Evolutionary conservation across 23 red algal genomes (phyloP).

Genomic region (Chondrus crispus): DNA sequence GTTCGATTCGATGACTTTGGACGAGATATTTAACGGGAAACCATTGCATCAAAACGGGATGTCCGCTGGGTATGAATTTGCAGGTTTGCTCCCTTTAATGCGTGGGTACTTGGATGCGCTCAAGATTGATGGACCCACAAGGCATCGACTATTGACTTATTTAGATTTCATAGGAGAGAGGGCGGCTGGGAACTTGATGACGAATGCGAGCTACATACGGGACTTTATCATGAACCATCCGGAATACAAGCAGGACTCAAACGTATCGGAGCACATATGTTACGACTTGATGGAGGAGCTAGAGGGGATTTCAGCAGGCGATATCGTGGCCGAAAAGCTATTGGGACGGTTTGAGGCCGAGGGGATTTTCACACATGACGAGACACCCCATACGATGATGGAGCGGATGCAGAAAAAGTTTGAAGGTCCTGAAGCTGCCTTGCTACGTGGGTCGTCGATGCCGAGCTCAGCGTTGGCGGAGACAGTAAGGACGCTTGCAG

Average conservation of each 20-base stretch:
- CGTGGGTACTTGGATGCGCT: slow-evolving; percentile 89
- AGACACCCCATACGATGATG: slow-evolving; percentile 50
- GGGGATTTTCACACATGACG: slow-evolving; percentile 34
- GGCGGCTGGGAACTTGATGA: slow-evolving; percentile 63
- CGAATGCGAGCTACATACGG: slow-evolving; percentile 81
- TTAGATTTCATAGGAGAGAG: slow-evolving; percentile 91
- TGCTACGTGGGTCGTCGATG: slow-evolving; percentile 49
- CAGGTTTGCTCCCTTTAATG: slow-evolving; percentile 88
- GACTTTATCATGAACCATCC: slow-evolving; percentile 87
- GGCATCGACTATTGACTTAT: slow-evolving; percentile 59
- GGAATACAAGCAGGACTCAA: slow-evolving; percentile 76
- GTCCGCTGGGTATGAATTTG: slow-evolving; percentile 60
- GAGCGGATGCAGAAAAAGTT: slow-evolving; percentile 56
- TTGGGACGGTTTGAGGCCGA: slow-evolving; percentile 67
- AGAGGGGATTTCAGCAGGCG: slow-evolving; percentile 64
- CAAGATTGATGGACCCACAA: slow-evolving; percentile 47
- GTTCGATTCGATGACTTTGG: slow-evolving; percentile 77
- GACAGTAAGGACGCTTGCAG: background rate
- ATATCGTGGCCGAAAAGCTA: slow-evolving; percentile 58
- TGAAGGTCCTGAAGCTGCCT: slow-evolving; percentile 46
- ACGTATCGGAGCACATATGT: slow-evolving; percentile 57
- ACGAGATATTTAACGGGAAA: slow-evolving; percentile 99
- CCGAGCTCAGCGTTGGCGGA: background rate
- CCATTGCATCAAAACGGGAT: slow-evolving; percentile 41
- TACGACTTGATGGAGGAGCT: slow-evolving; percentile 81